These are phyloP conservation scores for Geum urbanum DNA, from an alignment of 306 rosid species.

Conservation along the genomic window DNA sequence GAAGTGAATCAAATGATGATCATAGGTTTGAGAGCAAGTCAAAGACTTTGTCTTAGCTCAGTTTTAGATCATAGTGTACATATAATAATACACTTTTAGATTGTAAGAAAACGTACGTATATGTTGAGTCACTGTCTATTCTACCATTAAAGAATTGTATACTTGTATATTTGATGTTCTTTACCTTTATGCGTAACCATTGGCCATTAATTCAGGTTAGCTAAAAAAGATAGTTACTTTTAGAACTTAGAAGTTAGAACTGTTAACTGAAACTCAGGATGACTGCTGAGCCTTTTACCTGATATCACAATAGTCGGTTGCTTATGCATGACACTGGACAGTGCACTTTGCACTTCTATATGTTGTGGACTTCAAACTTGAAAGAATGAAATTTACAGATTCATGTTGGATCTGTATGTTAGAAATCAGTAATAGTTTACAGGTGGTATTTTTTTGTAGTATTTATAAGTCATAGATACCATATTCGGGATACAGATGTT, in stretches of 20 bases:
- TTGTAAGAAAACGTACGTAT: no score
- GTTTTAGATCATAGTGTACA: background rate
- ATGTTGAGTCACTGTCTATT: background rate
- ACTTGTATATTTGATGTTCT: background rate
- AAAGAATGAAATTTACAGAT: background rate
- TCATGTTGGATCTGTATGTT: background rate
- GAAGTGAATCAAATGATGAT: background rate
- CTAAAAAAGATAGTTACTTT: background rate
- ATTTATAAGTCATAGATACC: background rate
- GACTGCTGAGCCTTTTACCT: background rate
- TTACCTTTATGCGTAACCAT: background rate
- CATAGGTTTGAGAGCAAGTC: background rate
- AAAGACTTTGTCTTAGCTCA: background rate
- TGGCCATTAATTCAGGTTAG: slow-evolving; percentile 5
- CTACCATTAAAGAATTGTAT: background rate
- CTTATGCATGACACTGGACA: background rate
- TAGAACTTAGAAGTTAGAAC: background rate
- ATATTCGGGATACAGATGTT: background rate
- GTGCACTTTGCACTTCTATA: background rate
- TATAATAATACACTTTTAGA: no score
- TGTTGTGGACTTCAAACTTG: background rate
- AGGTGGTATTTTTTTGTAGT: background rate
- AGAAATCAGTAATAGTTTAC: background rate
- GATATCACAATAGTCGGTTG: background rate
- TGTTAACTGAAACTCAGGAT: background rate